Evolutionary conservation across 768 basidiomycete species (phyloP), one percentile per base, ranked within the genome.

Genomic region (Myochromella boudieri): DNA sequence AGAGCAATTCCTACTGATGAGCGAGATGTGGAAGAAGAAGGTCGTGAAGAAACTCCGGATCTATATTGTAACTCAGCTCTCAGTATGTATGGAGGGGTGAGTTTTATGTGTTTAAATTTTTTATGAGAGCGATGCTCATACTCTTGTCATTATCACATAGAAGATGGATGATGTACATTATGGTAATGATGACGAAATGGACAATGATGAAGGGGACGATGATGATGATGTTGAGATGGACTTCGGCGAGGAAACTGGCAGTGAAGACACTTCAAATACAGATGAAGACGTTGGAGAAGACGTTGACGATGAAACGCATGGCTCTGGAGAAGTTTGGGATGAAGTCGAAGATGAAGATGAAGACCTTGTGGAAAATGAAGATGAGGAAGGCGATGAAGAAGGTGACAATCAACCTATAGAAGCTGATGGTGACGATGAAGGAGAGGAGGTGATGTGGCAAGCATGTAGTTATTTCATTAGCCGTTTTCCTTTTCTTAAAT

Each of bases 11-110:
- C 1, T 82, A 81, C 37, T 3, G 81, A 82, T 12, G 82, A 78
- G 7, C 81, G 81, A n/a, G 78, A 78, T 15, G 72, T 69, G 6
- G 81, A 76, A 42, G 80, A 72, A 27, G 67, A 62, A 21, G 76
- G 67, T 22, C 78, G 87, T 7, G 88, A 90, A 62, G 88, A 90
- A 62, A 91, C 92, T 1, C 91, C 92, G 3, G 93, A 98, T 66
- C 70, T 98, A 15, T 98, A 98, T 68, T 85, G 95, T 36, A 94
- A 93, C 64, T 98, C 97, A 1, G 91, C 97, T 8, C 77, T 99
- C 28, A 95, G 95, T 52, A 94, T 98, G 94, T 93, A 85, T 63
- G 85, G 82, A 60, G 91, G 91, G 31, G 91, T 93, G 89, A 78
- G 39, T 34, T 31, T 25, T 37, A 39, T 22, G n/a, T n/a, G n/a